Percentiles rank a stretch among this genome's conserved stretches.
These are phyloP conservation scores for Fusarium cicatricum DNA, from an alignment of 2,329 filamentous ascomycete genomes.

Conservation along the genomic window DNA sequence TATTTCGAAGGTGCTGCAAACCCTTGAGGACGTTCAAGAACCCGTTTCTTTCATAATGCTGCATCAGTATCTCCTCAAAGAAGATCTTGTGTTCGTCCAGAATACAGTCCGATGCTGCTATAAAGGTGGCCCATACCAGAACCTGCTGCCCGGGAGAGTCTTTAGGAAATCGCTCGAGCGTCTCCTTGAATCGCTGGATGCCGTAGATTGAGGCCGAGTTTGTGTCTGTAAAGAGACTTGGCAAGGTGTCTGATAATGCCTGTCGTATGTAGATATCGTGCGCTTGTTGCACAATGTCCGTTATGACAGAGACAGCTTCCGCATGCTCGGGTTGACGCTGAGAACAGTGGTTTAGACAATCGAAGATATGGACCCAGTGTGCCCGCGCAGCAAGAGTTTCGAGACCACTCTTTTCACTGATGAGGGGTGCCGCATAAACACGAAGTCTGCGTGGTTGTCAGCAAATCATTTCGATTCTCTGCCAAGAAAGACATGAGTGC, in stretches of 20 bases:
- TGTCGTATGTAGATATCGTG: conserved; percentile 11
- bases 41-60: not conserved
- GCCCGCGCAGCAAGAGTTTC: not conserved
- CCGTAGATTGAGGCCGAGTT: not conserved
- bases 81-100: conserved; percentile 12
- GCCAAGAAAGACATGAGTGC: not conserved
- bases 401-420: conserved; percentile 7
- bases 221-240: not conserved
- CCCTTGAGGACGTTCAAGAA: conserved; percentile 6
- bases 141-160: conserved; percentile 8
- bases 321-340: not conserved
- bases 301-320: not conserved
- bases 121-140: conserved; percentile 11
- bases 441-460: not conserved
- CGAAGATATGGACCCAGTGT: not conserved
- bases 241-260: not conserved
- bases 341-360: conserved; percentile 11
- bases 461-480: not conserved
- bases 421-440: conserved; percentile 5
- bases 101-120: conserved; percentile 8
- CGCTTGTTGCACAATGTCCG: not conserved
- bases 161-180: not conserved
- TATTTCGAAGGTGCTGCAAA: not conserved
- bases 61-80: not conserved
- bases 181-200: conserved; percentile 6